A percentile compares a stretch with the other conserved stretches of the same genome.
Conservation (phyloP, 148 eudicot genomes). For the Vaccinium darrowii region DNA sequence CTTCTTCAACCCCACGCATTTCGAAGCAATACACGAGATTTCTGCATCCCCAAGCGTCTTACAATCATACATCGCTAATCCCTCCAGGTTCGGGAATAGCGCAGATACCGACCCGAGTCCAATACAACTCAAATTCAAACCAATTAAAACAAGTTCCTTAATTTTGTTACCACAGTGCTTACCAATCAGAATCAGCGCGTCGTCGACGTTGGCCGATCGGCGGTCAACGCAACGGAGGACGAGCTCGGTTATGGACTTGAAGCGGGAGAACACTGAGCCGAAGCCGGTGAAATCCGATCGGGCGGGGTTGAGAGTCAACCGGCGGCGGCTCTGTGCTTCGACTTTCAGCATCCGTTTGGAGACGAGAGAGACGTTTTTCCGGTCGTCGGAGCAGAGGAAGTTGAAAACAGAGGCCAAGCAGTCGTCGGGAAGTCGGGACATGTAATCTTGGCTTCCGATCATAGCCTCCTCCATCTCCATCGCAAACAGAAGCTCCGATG, state of each 20-base stretch:
- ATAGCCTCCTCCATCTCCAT: neutral
- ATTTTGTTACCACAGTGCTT: constrained; percentile 47
- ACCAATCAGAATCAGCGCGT: constrained; percentile 40
- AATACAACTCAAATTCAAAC: constrained; percentile 49
- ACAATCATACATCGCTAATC: constrained; percentile 70
- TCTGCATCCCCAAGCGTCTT: constrained; percentile 71
- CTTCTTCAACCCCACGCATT: constrained; percentile 66
- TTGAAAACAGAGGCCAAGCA: constrained; percentile 46
- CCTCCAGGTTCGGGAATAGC: constrained; percentile 55
- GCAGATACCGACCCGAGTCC: constrained; percentile 57
- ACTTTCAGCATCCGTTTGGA: constrained; percentile 37
- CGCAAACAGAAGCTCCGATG: neutral
- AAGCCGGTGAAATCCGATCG: constrained; percentile 27
- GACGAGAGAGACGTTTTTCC: constrained; percentile 38
- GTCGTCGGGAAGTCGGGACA: constrained; percentile 45
- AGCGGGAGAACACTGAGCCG: constrained; percentile 32
- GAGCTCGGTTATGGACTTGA: constrained; percentile 53
- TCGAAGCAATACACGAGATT: constrained; percentile 57
- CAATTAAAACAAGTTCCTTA: constrained; percentile 69
- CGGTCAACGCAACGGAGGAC: constrained; percentile 45
- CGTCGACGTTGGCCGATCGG: constrained; percentile 34
- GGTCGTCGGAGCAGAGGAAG: constrained; percentile 33
- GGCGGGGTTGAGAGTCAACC: constrained; percentile 39
- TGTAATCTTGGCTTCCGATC: constrained; percentile 15
- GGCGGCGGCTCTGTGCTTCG: constrained; percentile 52